phyloP scores from a whole-genome alignment of 176 grass and related monocot genomes.

The Oryza australiensis region DNA sequence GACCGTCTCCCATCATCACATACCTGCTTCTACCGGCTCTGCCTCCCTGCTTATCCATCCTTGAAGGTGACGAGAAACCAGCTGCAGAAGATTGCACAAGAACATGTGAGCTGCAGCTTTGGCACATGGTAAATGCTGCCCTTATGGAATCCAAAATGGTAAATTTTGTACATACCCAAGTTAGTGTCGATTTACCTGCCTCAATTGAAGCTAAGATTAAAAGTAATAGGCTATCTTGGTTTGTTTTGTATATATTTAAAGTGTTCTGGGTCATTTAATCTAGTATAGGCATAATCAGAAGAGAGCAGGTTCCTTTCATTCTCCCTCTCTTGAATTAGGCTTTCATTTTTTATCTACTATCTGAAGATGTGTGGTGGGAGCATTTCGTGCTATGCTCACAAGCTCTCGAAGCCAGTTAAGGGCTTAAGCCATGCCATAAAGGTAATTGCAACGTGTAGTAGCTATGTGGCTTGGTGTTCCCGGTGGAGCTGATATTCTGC shows the following conservation, averaged over 20 bases:
- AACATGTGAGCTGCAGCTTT: slow-evolving; percentile 92
- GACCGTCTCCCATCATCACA: slow-evolving; percentile 82
- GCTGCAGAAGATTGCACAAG: slow-evolving; percentile 79
- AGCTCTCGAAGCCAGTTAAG: background rate
- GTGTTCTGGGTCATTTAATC: slow-evolving; percentile 23
- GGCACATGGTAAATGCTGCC: slow-evolving; percentile 62
- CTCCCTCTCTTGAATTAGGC: background rate
- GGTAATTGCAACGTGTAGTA: background rate
- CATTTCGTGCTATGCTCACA: background rate
- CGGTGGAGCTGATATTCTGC: background rate
- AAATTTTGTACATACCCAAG: slow-evolving; percentile 57
- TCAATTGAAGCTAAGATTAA: slow-evolving; percentile 37
- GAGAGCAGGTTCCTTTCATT: slow-evolving; percentile 23
- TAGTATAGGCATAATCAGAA: slow-evolving; percentile 42
- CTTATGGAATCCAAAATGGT: slow-evolving; percentile 24
- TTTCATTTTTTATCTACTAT: background rate
- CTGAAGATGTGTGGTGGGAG: background rate
- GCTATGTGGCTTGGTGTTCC: background rate
- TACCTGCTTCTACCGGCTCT: slow-evolving; percentile 96
- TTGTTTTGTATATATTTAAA: slow-evolving; percentile 35
- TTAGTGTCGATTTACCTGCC: slow-evolving; percentile 26
- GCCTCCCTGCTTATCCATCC: slow-evolving; percentile 75
- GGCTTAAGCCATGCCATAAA: background rate
- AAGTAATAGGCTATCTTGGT: slow-evolving; percentile 35
- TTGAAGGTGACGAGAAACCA: slow-evolving; percentile 49